A percentile compares a stretch with the other conserved stretches of the same genome.
These are phyloP conservation scores for Myxozyma geophila DNA, from an alignment of 805 yeast species.

Conservation along the genomic window DNA sequence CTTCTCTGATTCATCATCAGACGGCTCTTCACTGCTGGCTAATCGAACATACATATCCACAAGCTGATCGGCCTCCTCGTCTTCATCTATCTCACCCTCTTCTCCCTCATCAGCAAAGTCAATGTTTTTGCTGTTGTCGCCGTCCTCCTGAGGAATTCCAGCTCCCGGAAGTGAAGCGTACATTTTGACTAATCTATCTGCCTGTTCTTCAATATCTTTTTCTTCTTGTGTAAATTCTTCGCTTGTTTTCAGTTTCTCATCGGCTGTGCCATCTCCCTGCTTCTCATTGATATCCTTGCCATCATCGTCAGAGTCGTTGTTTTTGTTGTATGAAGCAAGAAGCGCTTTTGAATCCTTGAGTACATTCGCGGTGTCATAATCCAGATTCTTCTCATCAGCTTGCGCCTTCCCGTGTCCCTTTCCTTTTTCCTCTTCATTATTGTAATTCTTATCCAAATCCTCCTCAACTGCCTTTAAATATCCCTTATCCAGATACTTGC, in stretches of 20 bases:
- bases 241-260: not conserved
- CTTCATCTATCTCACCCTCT: conserved; percentile 22
- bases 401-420: not conserved
- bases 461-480: conserved; percentile 23
- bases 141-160: conserved; percentile 9
- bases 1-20: conserved; percentile 11
- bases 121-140: not conserved
- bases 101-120: not conserved
- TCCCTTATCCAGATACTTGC: conserved; percentile 15
- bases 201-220: conserved; percentile 29
- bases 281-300: not conserved
- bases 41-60: conserved; percentile 30
- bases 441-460: conserved; percentile 10
- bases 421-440: not conserved
- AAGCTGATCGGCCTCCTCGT: conserved; percentile 29
- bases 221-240: conserved; percentile 18
- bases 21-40: conserved; percentile 21
- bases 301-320: not conserved
- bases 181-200: conserved; percentile 24
- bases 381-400: not conserved
- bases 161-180: conserved; percentile 16
- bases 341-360: conserved; percentile 4
- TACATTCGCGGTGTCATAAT: not conserved
- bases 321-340: not conserved
- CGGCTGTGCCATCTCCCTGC: not conserved